Evolutionary conservation across 257 asterid genomes (phyloP), one percentile per base, ranked within the genome.

Genomic region (Forsythia viridissima): DNA sequence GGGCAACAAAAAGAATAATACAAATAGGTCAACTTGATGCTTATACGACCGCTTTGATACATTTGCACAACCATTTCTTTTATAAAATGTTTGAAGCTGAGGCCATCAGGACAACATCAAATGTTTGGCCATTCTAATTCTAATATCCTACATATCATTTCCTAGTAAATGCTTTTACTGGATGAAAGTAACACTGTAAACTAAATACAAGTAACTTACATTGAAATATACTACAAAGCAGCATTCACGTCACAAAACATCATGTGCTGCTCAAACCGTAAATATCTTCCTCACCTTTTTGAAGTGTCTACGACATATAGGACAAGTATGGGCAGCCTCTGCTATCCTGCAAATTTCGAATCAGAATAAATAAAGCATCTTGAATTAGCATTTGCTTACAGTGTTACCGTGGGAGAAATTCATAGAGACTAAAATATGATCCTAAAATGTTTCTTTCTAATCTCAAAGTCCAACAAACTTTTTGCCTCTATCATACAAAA

Each of bases 211-310:
- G 59, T 15, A 51, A 4, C 63, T 16, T 57, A 57, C 30, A 57
- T 16, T 57, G 30, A 16, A 48, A 13, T 55, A 57, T 48, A 8
- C 15, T 13, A 63, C 42, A 38, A 55, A 38, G 76, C 70, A 66
- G 65, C 44, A 2, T 34, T 15, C 43, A 20, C 24, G 42, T 39
- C 13, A 71, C 51, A 59, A 6, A 71, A 48, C 24, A 43, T 43
- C 43, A 20, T 24, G 38, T 68, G 75, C 81, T 78, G 82, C 80
- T 94, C 90, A 94, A 85, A 89, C 94, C 21, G 97, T 84, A 85
- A 83, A 90, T 77, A 94, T 94, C 88, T 87, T 92, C 79, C 87
- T 90, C 83, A 88, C 98, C 86, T 84, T 89, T 88, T 86, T 92
- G 36, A 85, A 88, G 79, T 40, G 86, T 48, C 91, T 84, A 40